These are phyloP conservation scores for Epichloe gansuensis DNA, from an alignment of 2,329 filamentous ascomycete species.

Conservation along the genomic window DNA sequence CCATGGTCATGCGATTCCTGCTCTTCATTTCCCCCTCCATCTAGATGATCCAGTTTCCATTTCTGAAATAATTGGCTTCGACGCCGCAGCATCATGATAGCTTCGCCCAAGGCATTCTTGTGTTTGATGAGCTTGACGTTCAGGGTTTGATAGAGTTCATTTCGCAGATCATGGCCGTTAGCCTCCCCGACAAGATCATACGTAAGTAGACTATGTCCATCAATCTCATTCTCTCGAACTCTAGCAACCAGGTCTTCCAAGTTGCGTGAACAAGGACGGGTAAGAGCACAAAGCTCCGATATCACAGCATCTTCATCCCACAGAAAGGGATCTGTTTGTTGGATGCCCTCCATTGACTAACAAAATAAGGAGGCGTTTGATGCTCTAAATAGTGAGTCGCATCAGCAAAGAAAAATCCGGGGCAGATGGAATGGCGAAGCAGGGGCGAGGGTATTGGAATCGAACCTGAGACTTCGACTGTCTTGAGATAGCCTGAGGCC, in stretches of 20 bases:
- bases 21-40: background rate
- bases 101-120: constrained; percentile 41
- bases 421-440: background rate
- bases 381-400: background rate
- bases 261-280: constrained; percentile 38
- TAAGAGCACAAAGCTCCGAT: constrained; percentile 45
- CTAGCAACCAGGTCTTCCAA: constrained; percentile 35
- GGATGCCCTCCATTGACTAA: constrained; percentile 15
- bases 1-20: background rate
- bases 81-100: constrained; percentile 42
- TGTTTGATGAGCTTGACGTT: constrained; percentile 45
- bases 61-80: constrained; percentile 36
- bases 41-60: constrained; percentile 13
- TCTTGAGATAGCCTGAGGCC: background rate
- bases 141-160: constrained; percentile 39
- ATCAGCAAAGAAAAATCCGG: background rate
- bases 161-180: constrained; percentile 19
- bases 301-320: constrained; percentile 62
- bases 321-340: constrained; percentile 50
- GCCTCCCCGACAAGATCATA: constrained; percentile 33
- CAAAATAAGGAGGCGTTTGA: background rate
- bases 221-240: constrained; percentile 49
- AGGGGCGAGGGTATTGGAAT: background rate
- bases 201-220: constrained; percentile 51
- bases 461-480: background rate